A percentile compares a stretch with the other conserved stretches of the same genome.
These are phyloP conservation scores for Talaromyces sp. DNA, from an alignment of 2,329 filamentous ascomycete genomes.

Conservation along the genomic window DNA sequence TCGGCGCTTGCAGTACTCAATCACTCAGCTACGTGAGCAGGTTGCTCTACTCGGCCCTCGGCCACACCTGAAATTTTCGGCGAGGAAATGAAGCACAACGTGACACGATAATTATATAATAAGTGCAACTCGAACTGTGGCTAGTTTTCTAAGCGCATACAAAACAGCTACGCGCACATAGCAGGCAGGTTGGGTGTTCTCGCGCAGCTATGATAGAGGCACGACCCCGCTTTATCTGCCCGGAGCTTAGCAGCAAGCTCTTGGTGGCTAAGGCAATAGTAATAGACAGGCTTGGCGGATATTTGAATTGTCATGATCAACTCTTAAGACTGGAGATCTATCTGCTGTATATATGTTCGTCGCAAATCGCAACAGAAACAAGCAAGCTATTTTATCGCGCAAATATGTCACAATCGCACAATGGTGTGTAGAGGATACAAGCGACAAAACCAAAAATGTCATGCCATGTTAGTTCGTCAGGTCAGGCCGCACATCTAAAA, in stretches of 20 bases:
- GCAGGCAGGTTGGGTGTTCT: background rate
- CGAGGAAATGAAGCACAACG: too few relatives aligned
- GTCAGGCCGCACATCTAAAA: conserved; percentile 66
- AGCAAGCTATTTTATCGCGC: background rate
- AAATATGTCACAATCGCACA: conserved; percentile 9
- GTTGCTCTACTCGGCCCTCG: too few relatives aligned
- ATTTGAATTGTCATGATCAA: background rate
- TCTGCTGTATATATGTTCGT: background rate
- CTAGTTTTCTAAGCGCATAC: too few relatives aligned
- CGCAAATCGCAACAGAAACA: background rate
- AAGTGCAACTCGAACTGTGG: too few relatives aligned
- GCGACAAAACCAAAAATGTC: background rate
- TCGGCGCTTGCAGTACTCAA: background rate
- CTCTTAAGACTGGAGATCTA: conserved; percentile 4
- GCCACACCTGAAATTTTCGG: too few relatives aligned
- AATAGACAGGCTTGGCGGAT: background rate
- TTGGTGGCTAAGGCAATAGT: too few relatives aligned
- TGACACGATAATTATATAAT: too few relatives aligned
- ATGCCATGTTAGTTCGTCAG: background rate
- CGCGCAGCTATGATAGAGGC: background rate
- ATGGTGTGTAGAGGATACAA: background rate
- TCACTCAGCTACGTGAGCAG: too few relatives aligned
- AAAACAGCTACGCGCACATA: too few relatives aligned
- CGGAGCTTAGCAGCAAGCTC: background rate
- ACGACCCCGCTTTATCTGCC: background rate